Conservation (phyloP, 2,329 filamentous ascomycete species). For the Cladorrhinum sp. region DNA sequence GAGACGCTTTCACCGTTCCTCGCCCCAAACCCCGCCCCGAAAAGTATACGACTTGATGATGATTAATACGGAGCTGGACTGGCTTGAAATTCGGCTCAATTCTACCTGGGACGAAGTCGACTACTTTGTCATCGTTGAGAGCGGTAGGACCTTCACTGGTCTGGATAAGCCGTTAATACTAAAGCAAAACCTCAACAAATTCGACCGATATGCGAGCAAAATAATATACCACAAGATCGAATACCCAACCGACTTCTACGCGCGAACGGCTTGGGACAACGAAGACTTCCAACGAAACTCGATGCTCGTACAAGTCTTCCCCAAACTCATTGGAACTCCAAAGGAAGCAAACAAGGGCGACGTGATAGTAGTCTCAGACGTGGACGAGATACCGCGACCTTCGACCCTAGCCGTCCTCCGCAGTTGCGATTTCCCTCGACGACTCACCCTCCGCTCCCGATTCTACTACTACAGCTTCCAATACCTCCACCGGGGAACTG, state of each 20-base stretch:
- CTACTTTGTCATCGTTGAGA: slow-evolving; percentile 64
- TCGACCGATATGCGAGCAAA: slow-evolving; percentile 54
- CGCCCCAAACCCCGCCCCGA: slow-evolving; percentile 29
- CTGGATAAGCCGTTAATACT: slow-evolving; percentile 53
- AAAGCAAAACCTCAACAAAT: slow-evolving; percentile 49
- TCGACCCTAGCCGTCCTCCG: slow-evolving; percentile 47
- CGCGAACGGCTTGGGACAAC: slow-evolving; percentile 45
- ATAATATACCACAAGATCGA: slow-evolving; percentile 58
- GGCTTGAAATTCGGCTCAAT: slow-evolving; percentile 62
- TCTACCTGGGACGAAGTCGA: slow-evolving; percentile 58
- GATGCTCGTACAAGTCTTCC: slow-evolving; percentile 56
- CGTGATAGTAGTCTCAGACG: slow-evolving; percentile 57
- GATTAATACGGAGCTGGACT: slow-evolving; percentile 62
- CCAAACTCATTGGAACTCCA: slow-evolving; percentile 39
- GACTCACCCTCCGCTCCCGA: slow-evolving; percentile 48
- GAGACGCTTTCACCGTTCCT: slow-evolving; percentile 31
- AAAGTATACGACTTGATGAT: slow-evolving; percentile 62
- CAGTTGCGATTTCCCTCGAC: slow-evolving; percentile 50
- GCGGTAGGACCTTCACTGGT: slow-evolving; percentile 56
- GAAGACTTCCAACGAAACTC: slow-evolving; percentile 55
- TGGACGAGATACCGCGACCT: slow-evolving; percentile 59
- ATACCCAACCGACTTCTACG: slow-evolving; percentile 41
- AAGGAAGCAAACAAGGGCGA: slow-evolving; percentile 43
- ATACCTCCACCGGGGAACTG: slow-evolving; percentile 38
- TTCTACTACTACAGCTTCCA: slow-evolving; percentile 61